Evolutionary conservation across 768 basidiomycete species (phyloP).

Genomic region (Boletus tomentosulus): DNA sequence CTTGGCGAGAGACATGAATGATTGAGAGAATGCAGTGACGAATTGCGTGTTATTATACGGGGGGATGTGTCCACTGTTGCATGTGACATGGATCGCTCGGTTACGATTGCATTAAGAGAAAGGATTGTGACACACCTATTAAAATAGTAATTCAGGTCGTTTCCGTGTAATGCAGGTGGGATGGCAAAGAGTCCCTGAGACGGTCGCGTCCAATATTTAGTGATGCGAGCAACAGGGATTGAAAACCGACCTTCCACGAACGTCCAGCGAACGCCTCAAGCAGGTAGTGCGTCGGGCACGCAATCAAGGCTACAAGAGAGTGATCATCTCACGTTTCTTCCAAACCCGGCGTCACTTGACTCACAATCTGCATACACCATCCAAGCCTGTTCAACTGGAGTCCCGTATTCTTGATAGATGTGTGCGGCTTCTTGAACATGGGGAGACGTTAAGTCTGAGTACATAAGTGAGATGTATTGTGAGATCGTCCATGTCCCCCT

Average conservation of each 20-base stretch:
- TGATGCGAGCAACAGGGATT: no score
- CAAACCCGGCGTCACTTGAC: not conserved
- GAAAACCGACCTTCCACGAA: slow-evolving; percentile 31
- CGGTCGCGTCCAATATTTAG: no score
- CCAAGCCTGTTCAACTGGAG: slow-evolving; percentile 31
- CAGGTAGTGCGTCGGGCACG: slow-evolving; percentile 36
- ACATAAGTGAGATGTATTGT: slow-evolving; percentile 33
- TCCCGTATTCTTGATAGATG: slow-evolving; percentile 31
- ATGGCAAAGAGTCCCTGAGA: not conserved
- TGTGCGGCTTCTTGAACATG: slow-evolving; percentile 23
- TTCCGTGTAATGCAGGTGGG: slow-evolving; percentile 22
- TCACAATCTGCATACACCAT: slow-evolving; percentile 41
- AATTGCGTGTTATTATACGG: slow-evolving; percentile 28
- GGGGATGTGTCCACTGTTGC: slow-evolving; percentile 3
- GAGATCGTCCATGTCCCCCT: slow-evolving; percentile 19
- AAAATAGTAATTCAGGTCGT: no score
- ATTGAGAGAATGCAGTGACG: slow-evolving; percentile 23
- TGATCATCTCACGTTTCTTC: no score
- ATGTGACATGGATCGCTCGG: not conserved
- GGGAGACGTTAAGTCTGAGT: slow-evolving; percentile 32
- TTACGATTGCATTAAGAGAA: not conserved
- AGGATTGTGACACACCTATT: no score
- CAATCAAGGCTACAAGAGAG: slow-evolving; percentile 5
- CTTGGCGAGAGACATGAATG: slow-evolving; percentile 24
- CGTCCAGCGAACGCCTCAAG: slow-evolving; percentile 26